phyloP scores from a whole-genome alignment of 192 early-diverging fungal species.

The Cetraspora pellucida region DNA sequence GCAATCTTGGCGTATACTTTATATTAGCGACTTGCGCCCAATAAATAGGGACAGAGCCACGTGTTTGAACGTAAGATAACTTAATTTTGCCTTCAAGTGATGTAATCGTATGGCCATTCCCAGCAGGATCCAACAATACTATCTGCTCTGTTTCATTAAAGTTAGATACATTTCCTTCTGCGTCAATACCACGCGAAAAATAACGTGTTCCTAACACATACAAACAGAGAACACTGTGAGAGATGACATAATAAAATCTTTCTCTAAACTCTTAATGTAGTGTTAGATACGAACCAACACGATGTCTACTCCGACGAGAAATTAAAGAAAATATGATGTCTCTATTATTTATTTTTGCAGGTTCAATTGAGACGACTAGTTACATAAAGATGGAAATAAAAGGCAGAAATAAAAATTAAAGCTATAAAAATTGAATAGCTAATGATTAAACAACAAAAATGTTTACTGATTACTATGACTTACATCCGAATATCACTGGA shows the following conservation, averaged over 20 bases:
- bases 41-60: slow-evolving; percentile 93
- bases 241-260: not conserved
- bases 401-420: not conserved
- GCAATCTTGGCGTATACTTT: slow-evolving; percentile 87
- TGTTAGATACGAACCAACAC: slow-evolving; percentile 58
- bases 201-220: slow-evolving; percentile 65
- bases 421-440: not conserved
- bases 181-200: slow-evolving; percentile 91
- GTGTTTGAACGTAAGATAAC: slow-evolving; percentile 86
- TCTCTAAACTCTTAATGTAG: too few relatives aligned
- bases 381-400: not conserved
- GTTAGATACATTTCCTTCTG: slow-evolving; percentile 91
- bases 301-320: slow-evolving; percentile 78
- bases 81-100: slow-evolving; percentile 49
- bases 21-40: slow-evolving; percentile 94
- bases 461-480: slow-evolving; percentile 31
- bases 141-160: slow-evolving; percentile 98
- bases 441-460: not conserved
- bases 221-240: not conserved
- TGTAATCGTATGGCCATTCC: slow-evolving; percentile 37
- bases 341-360: slow-evolving; percentile 65
- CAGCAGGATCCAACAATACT: slow-evolving; percentile 60
- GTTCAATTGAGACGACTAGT: slow-evolving; percentile 64
- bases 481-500: slow-evolving; percentile 91
- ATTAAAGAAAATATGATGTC: slow-evolving; percentile 80